These are phyloP conservation scores for Malus hybrid DNA, from an alignment of 331 rosid species.

Conservation along the genomic window DNA sequence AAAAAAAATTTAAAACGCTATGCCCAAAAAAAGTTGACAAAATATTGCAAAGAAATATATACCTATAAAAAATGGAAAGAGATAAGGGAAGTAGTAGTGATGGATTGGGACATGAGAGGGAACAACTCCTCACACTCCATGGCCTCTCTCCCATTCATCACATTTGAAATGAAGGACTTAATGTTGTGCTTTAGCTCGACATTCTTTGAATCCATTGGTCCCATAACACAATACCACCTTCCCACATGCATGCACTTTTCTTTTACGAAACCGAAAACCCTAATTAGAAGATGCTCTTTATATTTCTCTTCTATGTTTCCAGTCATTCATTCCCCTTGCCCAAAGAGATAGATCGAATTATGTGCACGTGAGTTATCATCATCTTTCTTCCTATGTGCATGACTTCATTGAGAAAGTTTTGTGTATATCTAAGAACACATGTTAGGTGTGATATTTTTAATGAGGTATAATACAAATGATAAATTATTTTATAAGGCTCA, in stretches of 20 bases:
- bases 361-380: constrained; percentile 60
- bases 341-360: constrained; percentile 11
- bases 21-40: too few relatives aligned
- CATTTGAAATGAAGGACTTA: constrained; percentile 32
- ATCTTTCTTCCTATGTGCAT: constrained; percentile 5
- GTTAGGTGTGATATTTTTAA: too few relatives aligned
- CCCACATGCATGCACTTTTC: background rate
- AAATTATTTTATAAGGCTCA: background rate
- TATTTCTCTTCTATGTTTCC: background rate
- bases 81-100: background rate
- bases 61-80: background rate
- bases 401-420: constrained; percentile 3
- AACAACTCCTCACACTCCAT: background rate
- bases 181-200: constrained; percentile 61
- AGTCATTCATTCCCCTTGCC: constrained; percentile 14
- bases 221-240: constrained; percentile 16
- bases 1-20: too few relatives aligned
- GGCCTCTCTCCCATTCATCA: constrained; percentile 27
- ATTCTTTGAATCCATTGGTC: constrained; percentile 47
- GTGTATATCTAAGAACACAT: background rate
- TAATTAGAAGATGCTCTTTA: constrained; percentile 1
- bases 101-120: constrained; percentile 1
- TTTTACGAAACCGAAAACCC: background rate
- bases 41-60: too few relatives aligned
- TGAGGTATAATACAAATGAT: too few relatives aligned